These are phyloP conservation scores for Aspergillaceae sp. DNA, from an alignment of 2,329 filamentous ascomycete species.

Conservation along the genomic window DNA sequence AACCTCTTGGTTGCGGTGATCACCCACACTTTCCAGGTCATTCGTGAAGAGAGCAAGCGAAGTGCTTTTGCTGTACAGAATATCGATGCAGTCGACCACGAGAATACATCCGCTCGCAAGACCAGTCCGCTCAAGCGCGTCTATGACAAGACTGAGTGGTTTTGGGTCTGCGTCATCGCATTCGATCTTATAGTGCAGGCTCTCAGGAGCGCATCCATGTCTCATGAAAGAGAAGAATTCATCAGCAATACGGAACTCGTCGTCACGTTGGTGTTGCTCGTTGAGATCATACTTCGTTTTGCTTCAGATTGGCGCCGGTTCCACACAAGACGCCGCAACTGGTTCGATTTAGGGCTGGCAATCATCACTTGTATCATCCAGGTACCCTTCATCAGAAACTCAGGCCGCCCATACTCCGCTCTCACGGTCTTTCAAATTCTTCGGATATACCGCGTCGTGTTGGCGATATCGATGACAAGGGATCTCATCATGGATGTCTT, in stretches of 20 bases:
- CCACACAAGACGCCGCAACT: conserved; percentile 62
- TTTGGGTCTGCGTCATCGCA: conserved; percentile 76
- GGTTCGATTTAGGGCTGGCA: conserved; percentile 71
- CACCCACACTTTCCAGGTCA: conserved; percentile 96
- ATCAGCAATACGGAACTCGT: conserved; percentile 65
- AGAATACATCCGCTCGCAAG: conserved; percentile 24
- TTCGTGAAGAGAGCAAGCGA: conserved; percentile 87
- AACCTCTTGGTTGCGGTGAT: conserved; percentile 94
- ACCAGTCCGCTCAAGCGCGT: conserved; percentile 53
- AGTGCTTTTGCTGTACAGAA: conserved; percentile 83
- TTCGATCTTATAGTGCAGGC: conserved; percentile 73
- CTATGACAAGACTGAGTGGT: conserved; percentile 62
- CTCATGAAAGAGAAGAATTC: conserved; percentile 48
- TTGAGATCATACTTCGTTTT: conserved; percentile 77
- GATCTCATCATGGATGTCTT: conserved; percentile 80
- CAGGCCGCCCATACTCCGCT: conserved; percentile 70
- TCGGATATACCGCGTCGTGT: conserved; percentile 80
- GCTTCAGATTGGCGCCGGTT: conserved; percentile 73
- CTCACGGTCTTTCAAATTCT: conserved; percentile 89
- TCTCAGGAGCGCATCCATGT: conserved; percentile 69
- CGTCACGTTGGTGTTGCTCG: conserved; percentile 67
- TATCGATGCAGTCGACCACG: conserved; percentile 41
- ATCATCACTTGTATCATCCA: conserved; percentile 78
- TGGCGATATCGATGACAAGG: conserved; percentile 78
- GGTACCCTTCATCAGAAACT: conserved; percentile 67